Conservation (phyloP, 495 filamentous ascomycete genomes). For the Podospora sp. region DNA sequence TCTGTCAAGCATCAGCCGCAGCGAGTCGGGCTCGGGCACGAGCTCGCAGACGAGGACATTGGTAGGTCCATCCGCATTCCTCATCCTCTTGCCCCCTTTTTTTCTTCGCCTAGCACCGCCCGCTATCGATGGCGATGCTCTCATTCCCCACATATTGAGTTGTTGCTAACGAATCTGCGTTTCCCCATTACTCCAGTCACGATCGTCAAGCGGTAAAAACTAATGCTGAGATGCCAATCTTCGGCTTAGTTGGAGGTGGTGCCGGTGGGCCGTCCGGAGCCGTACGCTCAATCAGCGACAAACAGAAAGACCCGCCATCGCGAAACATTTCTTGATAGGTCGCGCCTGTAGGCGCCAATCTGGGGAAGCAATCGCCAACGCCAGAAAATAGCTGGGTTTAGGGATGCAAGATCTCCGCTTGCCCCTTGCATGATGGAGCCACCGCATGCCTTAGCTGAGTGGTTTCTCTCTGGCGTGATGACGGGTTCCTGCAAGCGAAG, state of each 20-base stretch:
- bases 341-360: not conserved
- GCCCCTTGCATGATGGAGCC: not conserved
- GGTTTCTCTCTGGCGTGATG: not conserved
- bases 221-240: constrained; percentile 1
- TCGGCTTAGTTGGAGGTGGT: constrained; percentile 7
- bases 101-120: not conserved
- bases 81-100: constrained; percentile 13
- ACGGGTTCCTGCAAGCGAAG: constrained; percentile 2
- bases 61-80: constrained; percentile 60
- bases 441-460: not conserved
- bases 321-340: constrained; percentile 6
- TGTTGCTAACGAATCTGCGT: constrained; percentile 32
- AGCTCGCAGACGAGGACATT: constrained; percentile 95
- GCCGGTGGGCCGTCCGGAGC: not conserved
- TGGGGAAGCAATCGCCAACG: not conserved
- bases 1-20: constrained; percentile 99
- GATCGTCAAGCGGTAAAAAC: constrained; percentile 89
- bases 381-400: not conserved
- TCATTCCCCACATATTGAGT: not conserved
- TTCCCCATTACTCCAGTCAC: constrained; percentile 63
- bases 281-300: too few species aligned
- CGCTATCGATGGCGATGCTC: constrained; percentile 4
- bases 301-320: not conserved
- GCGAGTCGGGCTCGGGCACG: constrained; percentile 86
- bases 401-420: not conserved